Percentiles rank a stretch among this genome's conserved stretches.
Evolutionary conservation across 768 basidiomycete genomes (phyloP).

Genomic region (Cystobasidium tubakii): DNA sequence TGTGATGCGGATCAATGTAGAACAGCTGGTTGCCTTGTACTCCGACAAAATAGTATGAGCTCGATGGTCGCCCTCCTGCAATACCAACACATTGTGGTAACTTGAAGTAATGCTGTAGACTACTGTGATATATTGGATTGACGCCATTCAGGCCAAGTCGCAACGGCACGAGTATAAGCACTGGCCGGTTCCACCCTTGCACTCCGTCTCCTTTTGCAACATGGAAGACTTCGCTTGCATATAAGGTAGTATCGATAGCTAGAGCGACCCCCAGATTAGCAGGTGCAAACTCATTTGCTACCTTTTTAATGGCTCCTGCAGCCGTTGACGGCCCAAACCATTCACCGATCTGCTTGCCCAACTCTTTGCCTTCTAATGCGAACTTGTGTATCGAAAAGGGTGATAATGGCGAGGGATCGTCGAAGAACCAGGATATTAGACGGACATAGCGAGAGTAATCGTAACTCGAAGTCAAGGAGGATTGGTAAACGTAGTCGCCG

Average conservation of each 20-base stretch:
- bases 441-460: constrained; percentile 77
- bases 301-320: constrained; percentile 88
- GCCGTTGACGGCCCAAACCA: constrained; percentile 98
- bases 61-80: constrained; percentile 91
- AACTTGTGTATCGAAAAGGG: constrained; percentile 96
- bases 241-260: constrained; percentile 74
- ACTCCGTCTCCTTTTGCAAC: constrained; percentile 50
- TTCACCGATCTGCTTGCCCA: constrained; percentile 90
- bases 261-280: constrained; percentile 73
- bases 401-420: constrained; percentile 71
- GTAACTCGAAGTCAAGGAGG: constrained; percentile 1
- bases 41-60: constrained; percentile 95
- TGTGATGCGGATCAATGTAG: constrained; percentile 53
- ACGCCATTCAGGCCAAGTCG: constrained; percentile 86
- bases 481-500: background rate
- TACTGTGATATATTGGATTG: constrained; percentile 88
- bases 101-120: constrained; percentile 73
- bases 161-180: constrained; percentile 77
- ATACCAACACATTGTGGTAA: constrained; percentile 96
- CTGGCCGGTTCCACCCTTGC: constrained; percentile 68
- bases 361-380: constrained; percentile 86
- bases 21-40: constrained; percentile 74
- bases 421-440: constrained; percentile 90
- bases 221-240: constrained; percentile 74
- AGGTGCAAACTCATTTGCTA: constrained; percentile 72